Conservation (phyloP, 176 grass and related monocot genomes). For the Aegilops speltoides region DNA sequence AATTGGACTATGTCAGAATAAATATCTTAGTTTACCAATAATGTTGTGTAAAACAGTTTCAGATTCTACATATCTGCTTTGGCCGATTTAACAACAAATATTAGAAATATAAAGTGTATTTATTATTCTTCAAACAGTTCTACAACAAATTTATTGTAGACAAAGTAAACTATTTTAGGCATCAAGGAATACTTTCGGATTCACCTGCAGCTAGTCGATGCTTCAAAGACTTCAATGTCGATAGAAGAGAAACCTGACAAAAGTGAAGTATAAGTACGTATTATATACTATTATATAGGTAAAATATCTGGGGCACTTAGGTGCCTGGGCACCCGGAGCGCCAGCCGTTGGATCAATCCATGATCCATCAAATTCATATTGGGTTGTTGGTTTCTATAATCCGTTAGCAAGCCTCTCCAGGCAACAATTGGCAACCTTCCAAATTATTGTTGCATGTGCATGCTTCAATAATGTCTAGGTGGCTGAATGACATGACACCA, state of each 20-base stretch:
- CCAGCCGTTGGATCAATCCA: too few species aligned
- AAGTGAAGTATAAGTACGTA: neutral
- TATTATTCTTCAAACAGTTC: neutral
- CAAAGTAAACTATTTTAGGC: slow-evolving; percentile 19
- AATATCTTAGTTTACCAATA: neutral
- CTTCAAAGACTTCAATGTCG: slow-evolving; percentile 85
- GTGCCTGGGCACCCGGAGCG: too few species aligned
- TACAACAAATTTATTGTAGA: slow-evolving; percentile 13
- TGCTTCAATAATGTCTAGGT: too few species aligned
- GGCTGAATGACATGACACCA: too few species aligned
- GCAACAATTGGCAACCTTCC: too few species aligned
- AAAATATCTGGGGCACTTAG: neutral
- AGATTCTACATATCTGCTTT: slow-evolving; percentile 5
- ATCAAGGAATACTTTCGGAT: slow-evolving; percentile 15
- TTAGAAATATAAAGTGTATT: neutral
- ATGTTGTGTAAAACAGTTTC: neutral
- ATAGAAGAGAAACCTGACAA: slow-evolving; percentile 68
- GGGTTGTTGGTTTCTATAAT: too few species aligned
- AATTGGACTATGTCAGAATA: neutral
- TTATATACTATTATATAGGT: neutral
- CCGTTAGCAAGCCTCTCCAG: too few species aligned
- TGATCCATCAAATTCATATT: too few species aligned
- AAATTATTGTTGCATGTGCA: too few species aligned
- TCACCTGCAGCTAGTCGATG: slow-evolving; percentile 89
- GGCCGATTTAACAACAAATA: neutral